These are phyloP conservation scores for Fusarium solani-melongenae DNA, from an alignment of 2,329 filamentous ascomycete species.

Conservation along the genomic window DNA sequence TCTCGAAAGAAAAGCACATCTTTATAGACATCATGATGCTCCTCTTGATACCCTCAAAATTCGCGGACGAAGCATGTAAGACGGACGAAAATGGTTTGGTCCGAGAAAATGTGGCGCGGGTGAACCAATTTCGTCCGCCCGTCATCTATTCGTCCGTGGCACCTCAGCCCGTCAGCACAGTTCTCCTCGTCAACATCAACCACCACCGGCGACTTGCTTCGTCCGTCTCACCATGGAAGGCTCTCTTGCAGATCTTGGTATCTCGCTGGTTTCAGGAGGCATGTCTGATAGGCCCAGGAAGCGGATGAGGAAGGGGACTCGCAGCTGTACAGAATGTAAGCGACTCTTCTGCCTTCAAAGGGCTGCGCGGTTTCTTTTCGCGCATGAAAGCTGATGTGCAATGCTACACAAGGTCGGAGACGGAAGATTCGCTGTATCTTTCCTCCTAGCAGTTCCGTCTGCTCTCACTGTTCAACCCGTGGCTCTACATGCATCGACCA, in stretches of 20 bases:
- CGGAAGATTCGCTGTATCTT: not conserved
- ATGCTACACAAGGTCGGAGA: not conserved
- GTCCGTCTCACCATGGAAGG: not conserved
- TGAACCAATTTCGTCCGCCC: not conserved
- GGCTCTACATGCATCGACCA: not conserved
- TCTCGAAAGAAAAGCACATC: not conserved
- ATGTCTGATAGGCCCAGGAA: not conserved
- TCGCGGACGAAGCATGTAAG: not conserved
- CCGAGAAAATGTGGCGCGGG: not conserved
- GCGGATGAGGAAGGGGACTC: not conserved
- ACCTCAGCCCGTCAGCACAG: not conserved
- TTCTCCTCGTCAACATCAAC: not conserved
- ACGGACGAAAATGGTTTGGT: not conserved
- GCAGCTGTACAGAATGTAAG: not conserved
- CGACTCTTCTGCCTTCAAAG: not conserved
- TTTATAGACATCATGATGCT: not conserved
- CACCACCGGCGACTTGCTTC: not conserved
- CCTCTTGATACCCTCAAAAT: not conserved
- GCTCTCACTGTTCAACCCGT: not conserved
- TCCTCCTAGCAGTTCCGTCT: not conserved
- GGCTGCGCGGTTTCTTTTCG: not conserved
- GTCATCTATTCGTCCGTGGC: not conserved
- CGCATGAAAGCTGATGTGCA: not conserved
- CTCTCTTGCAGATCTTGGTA: not conserved
- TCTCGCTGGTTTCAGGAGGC: fast-evolving